These are phyloP conservation scores for Fusarium beomiforme DNA, from an alignment of 2,329 filamentous ascomycete species.

Conservation along the genomic window DNA sequence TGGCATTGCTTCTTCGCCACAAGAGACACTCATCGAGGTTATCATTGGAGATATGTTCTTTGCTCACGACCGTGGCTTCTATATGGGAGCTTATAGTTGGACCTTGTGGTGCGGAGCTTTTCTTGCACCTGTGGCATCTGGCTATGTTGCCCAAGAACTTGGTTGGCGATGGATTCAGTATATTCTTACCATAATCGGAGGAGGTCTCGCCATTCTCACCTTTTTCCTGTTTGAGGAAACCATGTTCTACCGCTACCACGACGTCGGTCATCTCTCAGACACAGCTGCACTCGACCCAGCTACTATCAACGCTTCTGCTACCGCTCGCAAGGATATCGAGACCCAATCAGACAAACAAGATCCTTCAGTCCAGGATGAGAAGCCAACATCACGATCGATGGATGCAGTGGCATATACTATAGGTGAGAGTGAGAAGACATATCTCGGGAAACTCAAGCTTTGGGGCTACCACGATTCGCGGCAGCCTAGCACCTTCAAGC, in stretches of 20 bases:
- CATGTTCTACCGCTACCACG: slow-evolving; percentile 30
- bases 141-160: slow-evolving; percentile 33
- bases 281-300: background rate
- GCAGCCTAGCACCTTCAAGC: slow-evolving; percentile 34
- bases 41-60: slow-evolving; percentile 4
- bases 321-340: background rate
- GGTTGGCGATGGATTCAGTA: slow-evolving; percentile 41
- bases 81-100: slow-evolving; percentile 41
- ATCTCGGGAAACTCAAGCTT: slow-evolving; percentile 28
- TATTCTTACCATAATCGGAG: slow-evolving; percentile 32
- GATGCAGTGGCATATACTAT: background rate
- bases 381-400: background rate
- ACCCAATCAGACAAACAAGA: background rate
- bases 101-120: slow-evolving; percentile 40
- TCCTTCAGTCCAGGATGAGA: background rate
- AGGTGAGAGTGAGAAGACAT: slow-evolving; percentile 8
- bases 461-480: slow-evolving; percentile 30
- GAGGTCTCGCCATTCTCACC: slow-evolving; percentile 6
- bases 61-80: slow-evolving; percentile 39
- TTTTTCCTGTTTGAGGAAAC: slow-evolving; percentile 43
- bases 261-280: background rate
- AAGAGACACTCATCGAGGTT: slow-evolving; percentile 29
- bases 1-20: slow-evolving; percentile 35
- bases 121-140: slow-evolving; percentile 37
- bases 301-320: background rate